These are phyloP conservation scores for Chrysanthemum makinoi DNA, from an alignment of 129 eudicot genomes.

Conservation along the genomic window DNA sequence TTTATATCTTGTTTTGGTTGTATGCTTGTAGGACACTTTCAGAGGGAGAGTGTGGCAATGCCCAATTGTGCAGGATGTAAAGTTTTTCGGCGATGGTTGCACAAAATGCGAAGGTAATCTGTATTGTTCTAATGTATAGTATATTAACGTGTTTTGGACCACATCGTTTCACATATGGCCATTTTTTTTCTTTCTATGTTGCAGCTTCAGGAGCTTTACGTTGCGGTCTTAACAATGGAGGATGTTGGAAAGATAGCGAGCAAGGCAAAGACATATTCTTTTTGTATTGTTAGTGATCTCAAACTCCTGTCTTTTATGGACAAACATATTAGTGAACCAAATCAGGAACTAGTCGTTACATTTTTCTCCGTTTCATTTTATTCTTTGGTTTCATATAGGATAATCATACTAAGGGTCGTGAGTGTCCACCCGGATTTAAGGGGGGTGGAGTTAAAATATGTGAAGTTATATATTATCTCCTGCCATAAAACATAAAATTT, in stretches of 20 bases:
- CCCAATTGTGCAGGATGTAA: slow-evolving; percentile 78
- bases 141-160: too few species aligned
- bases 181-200: slow-evolving; percentile 11
- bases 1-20: not conserved
- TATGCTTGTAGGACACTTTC: slow-evolving; percentile 68
- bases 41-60: slow-evolving; percentile 93
- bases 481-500: too few species aligned
- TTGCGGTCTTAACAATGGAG: slow-evolving; percentile 53
- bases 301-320: not conserved
- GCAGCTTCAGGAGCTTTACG: slow-evolving; percentile 86
- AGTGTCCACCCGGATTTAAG: slow-evolving; percentile 83
- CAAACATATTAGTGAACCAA: not conserved
- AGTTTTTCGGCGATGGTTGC: slow-evolving; percentile 86
- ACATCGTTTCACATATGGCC: too few species aligned
- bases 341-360: too few species aligned
- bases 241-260: slow-evolving; percentile 42
- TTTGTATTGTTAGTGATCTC: slow-evolving; percentile 37
- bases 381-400: slow-evolving; percentile 39
- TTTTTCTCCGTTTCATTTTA: not conserved
- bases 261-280: slow-evolving; percentile 34
- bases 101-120: slow-evolving; percentile 81
- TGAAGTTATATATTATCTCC: slow-evolving; percentile 52
- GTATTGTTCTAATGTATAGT: too few species aligned
- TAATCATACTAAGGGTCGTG: slow-evolving; percentile 72
- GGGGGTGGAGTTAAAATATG: slow-evolving; percentile 76